Percentiles rank a stretch among this genome's conserved stretches.
These are phyloP conservation scores for Populus ilicifolia DNA, from an alignment of 345 rosid genomes.

Conservation along the genomic window DNA sequence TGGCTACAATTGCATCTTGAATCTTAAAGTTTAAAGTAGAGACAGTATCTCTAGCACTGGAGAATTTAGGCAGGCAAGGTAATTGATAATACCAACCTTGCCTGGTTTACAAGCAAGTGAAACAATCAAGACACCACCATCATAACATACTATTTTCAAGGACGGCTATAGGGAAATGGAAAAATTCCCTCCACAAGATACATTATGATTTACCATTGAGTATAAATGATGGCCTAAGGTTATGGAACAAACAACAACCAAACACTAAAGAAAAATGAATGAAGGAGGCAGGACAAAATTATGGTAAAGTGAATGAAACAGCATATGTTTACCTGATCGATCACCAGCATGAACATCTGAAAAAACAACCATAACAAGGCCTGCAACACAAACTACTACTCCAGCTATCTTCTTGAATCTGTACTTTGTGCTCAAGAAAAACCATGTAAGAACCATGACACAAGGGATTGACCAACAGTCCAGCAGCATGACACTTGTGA, in stretches of 20 bases:
- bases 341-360: constrained; percentile 85
- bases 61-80: background rate
- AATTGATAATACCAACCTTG: background rate
- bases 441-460: constrained; percentile 77
- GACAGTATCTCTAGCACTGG: background rate
- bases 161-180: background rate
- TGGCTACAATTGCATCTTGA: background rate
- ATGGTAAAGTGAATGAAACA: background rate
- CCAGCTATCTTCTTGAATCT: constrained; percentile 72
- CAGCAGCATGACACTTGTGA: constrained; percentile 87
- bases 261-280: background rate
- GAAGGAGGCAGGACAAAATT: background rate
- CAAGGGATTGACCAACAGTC: constrained; percentile 95
- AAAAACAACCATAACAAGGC: constrained; percentile 77
- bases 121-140: background rate
- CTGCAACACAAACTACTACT: constrained; percentile 68
- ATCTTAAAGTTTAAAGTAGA: background rate
- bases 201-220: background rate
- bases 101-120: background rate
- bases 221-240: background rate
- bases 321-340: constrained; percentile 51
- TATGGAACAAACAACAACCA: background rate
- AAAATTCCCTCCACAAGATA: background rate
- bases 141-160: background rate
- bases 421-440: constrained; percentile 75